Evolutionary conservation across 2,329 filamentous ascomycete genomes (phyloP), one percentile per base, ranked within the genome.

Genomic region (Ceratocystis diversiconidia): DNA sequence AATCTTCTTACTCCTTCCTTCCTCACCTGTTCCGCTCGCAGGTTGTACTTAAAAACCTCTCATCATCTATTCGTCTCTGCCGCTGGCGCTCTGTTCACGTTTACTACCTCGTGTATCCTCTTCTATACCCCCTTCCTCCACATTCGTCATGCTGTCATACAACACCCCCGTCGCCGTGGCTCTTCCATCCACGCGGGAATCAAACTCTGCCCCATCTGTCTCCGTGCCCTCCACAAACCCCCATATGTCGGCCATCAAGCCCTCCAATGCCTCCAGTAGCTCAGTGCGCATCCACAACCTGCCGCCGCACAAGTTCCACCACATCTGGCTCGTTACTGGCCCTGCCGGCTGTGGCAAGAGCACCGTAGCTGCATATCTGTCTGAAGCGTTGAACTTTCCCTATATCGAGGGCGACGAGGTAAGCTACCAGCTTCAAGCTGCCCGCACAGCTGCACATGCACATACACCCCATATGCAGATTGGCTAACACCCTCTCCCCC

Each of bases 321-420:
- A 91, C 74, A 90, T 92, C 72, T 92, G 87, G 87, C 80, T 92
- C 67, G 84, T 92, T 63, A 90, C 87, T 1, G 88, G 88, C 32
- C 88, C 88, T 63, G 88, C 89, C 55, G 89, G 89, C 32, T 90
- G 86, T 72, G 88, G 88, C 67, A 92, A 92, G 79, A 88, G 84
- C 66, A 91, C 88, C 0, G 82, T 92, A 32, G 89, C 87, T 55
- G 78, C 84, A 70, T 78, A 84, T 72, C 74, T 92, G 55, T 82
- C 87, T 55, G 75, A 80, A 25, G 74, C 80, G n/a, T 77, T 91
- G 44, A 76, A 81, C 36, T 73, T 89, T 66, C 86, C 87, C 17
- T 92, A 87, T 73, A 80, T 92, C 19, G 88, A 92, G 76, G 88
- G 89, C 68, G 88, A 92, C 72, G 82, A 88, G 76, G 88, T 91